Evolutionary conservation across 768 basidiomycete genomes (phyloP).

Genomic region (Coprinopsis cinerea): DNA sequence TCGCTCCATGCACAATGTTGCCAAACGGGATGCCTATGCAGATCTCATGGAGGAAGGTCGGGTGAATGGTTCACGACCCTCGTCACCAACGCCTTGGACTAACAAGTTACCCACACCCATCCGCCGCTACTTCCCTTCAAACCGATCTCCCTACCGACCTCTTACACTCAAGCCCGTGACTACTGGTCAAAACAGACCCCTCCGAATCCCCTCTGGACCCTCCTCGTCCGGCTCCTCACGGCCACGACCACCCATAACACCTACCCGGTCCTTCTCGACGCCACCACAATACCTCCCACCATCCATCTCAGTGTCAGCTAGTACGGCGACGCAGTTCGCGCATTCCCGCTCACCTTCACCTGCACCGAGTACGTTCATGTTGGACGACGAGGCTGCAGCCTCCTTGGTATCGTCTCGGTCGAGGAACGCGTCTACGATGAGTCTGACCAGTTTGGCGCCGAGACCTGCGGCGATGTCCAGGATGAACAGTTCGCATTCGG

Average conservation of each 20-base stretch:
- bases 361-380: constrained; percentile 26
- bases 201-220: constrained; percentile 15
- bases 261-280: constrained; percentile 16
- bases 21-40: constrained; percentile 29
- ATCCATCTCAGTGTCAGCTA: constrained; percentile 18
- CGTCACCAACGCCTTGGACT: constrained; percentile 25
- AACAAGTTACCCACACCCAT: constrained; percentile 28
- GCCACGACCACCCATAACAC: background rate
- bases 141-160: background rate
- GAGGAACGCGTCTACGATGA: constrained; percentile 62
- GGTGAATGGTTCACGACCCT: constrained; percentile 27
- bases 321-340: constrained; percentile 34
- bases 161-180: background rate
- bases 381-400: constrained; percentile 29
- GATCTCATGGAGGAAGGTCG: constrained; percentile 52
- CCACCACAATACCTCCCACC: constrained; percentile 20
- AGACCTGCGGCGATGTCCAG: constrained; percentile 32
- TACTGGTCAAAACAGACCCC: background rate
- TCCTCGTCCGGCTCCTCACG: constrained; percentile 17
- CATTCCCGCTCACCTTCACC: constrained; percentile 45
- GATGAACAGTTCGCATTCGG: constrained; percentile 20
- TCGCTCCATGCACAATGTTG: constrained; percentile 34
- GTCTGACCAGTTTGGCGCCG: constrained; percentile 47
- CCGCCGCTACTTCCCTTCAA: constrained; percentile 6
- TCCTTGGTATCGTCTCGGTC: constrained; percentile 51